Percentiles rank a stretch among this genome's conserved stretches.
Conservation (phyloP, 2,329 filamentous ascomycete genomes). For the Leptographium radiaticola region DNA sequence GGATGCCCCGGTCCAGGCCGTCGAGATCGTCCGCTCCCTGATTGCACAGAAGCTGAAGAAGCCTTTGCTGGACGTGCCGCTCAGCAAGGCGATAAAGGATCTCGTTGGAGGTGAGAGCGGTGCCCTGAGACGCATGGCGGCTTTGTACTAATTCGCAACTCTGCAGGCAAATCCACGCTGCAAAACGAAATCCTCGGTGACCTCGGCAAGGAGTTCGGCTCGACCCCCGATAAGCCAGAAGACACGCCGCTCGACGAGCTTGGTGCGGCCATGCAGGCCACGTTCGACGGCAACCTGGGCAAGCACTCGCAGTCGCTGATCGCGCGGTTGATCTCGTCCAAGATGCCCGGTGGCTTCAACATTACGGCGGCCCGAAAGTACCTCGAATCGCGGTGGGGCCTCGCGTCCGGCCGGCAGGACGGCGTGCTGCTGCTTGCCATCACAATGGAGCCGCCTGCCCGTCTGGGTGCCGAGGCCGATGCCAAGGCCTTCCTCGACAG, state of each 20-base stretch:
- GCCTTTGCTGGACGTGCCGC: constrained; percentile 69
- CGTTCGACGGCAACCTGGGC: constrained; percentile 96
- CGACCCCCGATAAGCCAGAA: constrained; percentile 95
- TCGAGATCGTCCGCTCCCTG: constrained; percentile 78
- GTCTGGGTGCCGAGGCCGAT: constrained; percentile 78
- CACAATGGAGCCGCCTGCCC: constrained; percentile 82
- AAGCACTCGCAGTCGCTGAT: constrained; percentile 92
- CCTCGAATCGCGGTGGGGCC: constrained; percentile 83
- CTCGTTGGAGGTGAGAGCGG: constrained; percentile 71
- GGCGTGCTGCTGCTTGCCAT: constrained; percentile 77
- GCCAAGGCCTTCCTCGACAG: constrained; percentile 88
- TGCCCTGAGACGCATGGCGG: no score
- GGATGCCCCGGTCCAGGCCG: constrained; percentile 74
- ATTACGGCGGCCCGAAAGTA: constrained; percentile 94
- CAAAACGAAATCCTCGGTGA: constrained; percentile 98
- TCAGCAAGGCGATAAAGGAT: constrained; percentile 97
- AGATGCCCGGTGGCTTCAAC: constrained; percentile 99
- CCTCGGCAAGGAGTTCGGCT: constrained; percentile 94
- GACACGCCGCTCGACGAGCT: constrained; percentile 94
- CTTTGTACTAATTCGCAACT: background rate
- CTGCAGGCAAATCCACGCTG: constrained; percentile 83
- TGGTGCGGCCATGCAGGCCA: constrained; percentile 88
- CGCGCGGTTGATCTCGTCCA: constrained; percentile 89
- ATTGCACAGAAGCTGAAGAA: constrained; percentile 99
- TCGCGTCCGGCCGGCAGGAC: constrained; percentile 78